Conservation (phyloP, 2,329 filamentous ascomycete genomes). For the Zasmidium angulare region DNA sequence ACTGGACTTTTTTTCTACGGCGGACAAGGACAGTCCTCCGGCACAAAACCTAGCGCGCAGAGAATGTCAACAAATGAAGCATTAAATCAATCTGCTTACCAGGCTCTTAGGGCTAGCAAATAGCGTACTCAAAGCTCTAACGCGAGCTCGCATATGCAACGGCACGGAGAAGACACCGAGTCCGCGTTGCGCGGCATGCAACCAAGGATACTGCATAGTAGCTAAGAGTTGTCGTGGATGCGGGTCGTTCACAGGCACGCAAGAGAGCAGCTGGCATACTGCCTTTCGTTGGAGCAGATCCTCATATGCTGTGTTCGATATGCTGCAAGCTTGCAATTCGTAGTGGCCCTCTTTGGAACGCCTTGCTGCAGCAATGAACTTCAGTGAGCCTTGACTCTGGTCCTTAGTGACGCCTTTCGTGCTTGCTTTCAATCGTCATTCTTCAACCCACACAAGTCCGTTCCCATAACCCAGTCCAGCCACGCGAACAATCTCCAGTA, state of each 20-base stretch:
- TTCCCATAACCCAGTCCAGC: conserved; percentile 57
- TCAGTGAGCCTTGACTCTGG: too few relatives aligned
- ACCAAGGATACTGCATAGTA: too few relatives aligned
- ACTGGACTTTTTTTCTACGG: background rate
- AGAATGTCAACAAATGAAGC: background rate
- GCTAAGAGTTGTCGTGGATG: too few relatives aligned
- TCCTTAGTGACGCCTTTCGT: too few relatives aligned
- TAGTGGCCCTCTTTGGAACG: background rate
- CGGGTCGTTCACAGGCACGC: too few relatives aligned
- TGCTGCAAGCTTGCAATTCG: background rate
- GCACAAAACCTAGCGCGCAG: background rate
- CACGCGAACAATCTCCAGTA: conserved; percentile 63
- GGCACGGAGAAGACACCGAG: background rate
- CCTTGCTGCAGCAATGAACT: background rate
- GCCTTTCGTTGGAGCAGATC: too few relatives aligned
- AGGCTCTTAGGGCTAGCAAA: too few relatives aligned
- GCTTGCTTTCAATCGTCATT: conserved; percentile 39
- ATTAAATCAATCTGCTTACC: background rate
- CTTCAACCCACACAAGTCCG: conserved; percentile 61
- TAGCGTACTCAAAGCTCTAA: background rate
- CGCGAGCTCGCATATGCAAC: background rate
- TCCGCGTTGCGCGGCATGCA: background rate
- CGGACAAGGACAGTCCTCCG: background rate
- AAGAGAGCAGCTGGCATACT: too few relatives aligned
- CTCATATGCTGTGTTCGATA: background rate